phyloP scores from a whole-genome alignment of 1,284 basidiomycete genomes.

The Ceratobasidium sp. region DNA sequence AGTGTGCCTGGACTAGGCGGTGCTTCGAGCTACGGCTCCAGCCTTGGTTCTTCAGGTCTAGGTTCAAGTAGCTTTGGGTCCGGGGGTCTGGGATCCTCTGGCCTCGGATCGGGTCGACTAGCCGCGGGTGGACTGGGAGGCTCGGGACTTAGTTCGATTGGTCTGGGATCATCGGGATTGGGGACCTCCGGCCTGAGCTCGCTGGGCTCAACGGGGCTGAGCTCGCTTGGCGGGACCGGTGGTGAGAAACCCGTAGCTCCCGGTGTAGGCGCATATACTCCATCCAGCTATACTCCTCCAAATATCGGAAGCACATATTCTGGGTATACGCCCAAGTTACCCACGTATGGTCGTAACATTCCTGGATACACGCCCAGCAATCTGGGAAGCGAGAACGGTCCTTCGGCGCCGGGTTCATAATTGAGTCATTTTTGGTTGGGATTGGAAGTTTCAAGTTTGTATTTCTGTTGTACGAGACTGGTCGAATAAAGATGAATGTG shows the following conservation, averaged over 20 bases:
- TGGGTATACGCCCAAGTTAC: background rate
- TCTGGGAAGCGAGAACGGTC: background rate
- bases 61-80: background rate
- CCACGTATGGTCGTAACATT: background rate
- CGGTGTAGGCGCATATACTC: background rate
- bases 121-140: background rate
- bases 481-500: too few species aligned
- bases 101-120: background rate
- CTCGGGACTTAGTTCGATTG: too few species aligned
- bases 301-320: background rate
- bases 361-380: slow-evolving; percentile 1
- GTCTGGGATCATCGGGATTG: background rate
- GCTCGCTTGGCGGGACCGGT: background rate
- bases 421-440: too few species aligned
- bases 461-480: too few species aligned
- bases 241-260: background rate
- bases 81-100: background rate
- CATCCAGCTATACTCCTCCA: background rate
- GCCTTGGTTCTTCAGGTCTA: too few species aligned
- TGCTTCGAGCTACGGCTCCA: background rate
- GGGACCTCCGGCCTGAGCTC: too few species aligned
- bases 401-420: background rate
- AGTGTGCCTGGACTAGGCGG: background rate
- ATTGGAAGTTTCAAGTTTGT: too few species aligned
- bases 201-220: background rate